These are phyloP conservation scores for Corymbia citriodora DNA, from an alignment of 441 rosid genomes.

Conservation along the genomic window DNA sequence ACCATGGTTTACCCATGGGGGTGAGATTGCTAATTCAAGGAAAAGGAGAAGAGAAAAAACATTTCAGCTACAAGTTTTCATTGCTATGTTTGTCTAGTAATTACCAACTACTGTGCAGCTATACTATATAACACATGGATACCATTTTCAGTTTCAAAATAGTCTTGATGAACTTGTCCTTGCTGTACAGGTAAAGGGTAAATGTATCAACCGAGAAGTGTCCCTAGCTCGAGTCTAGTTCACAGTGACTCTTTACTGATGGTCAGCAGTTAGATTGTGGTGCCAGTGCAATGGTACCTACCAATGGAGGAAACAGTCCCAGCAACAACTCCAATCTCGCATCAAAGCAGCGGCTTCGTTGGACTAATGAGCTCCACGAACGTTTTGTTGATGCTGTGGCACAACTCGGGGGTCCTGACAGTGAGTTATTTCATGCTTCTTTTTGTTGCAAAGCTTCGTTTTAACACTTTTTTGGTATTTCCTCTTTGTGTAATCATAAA, in stretches of 20 bases:
- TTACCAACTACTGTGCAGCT: not conserved
- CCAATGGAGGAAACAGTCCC: conserved; percentile 49
- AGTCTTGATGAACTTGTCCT: not conserved
- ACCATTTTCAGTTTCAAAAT: not conserved
- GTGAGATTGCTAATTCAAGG: not conserved
- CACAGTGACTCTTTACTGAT: conserved; percentile 40
- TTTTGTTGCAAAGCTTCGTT: not conserved
- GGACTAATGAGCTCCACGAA: conserved; percentile 20
- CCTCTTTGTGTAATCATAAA: not conserved
- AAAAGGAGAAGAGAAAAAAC: not conserved
- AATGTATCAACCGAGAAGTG: conserved; percentile 39
- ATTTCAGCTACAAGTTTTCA: not conserved
- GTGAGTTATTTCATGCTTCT: conserved; percentile 5
- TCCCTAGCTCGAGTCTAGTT: conserved; percentile 34
- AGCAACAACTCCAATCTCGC: conserved; percentile 70
- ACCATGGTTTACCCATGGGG: not conserved
- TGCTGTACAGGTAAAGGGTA: conserved; percentile 26
- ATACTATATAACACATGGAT: not conserved
- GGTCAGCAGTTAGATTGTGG: conserved; percentile 46
- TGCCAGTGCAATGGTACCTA: conserved; percentile 51
- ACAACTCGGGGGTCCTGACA: conserved; percentile 25
- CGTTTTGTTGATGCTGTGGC: conserved; percentile 15
- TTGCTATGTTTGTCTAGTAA: not conserved
- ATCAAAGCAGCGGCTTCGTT: conserved; percentile 26
- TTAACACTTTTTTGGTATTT: not conserved